Evolutionary conservation across 2,329 filamentous ascomycete genomes (phyloP), one percentile per base, ranked within the genome.

Genomic region (Penicillium sp.): DNA sequence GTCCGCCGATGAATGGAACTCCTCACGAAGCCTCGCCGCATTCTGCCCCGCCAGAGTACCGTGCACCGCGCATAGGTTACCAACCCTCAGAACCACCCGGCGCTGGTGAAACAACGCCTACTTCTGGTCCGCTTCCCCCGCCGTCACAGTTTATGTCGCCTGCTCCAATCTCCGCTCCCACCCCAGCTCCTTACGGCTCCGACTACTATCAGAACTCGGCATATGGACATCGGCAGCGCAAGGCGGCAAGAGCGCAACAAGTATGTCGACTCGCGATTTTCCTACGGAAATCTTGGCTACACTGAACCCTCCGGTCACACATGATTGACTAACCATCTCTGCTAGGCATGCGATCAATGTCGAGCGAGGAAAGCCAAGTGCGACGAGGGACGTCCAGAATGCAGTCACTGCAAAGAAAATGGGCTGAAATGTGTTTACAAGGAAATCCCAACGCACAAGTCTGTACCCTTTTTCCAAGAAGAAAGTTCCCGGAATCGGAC

Each of bases 391-490:
- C 87, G 89, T 61, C 92, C 89, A 2, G 88, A 89, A 65, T 93
- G 91, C 69, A 91, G 88, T 34, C 86, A 87, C 66, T 99, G 94
- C 72, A 89, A 88, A 65, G 92, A 97, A 63, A 95, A 95, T 70
- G 87, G 84, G 61, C 82, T 91, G 28, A 82, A 87, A 49, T 99
- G 91, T 77, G 87, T 90, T 72, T 97, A 97, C 73, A 87, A 92
- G 61, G 92, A 97, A 68, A 89, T 94, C 5, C 89, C 91, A 19
- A 91, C 91, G 14, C 94, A 95, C 69, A 93, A 95, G 90, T 96
- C 81, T 71, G 88, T 69, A 19, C 42, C 42, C 43, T 24, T 16
- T 2, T 26, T 13, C 23, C 5, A 8, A 42, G 5, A 16, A n/a
- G 4, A 36, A 36, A 4, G 13, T 36, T 18, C 26, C 3, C 33